Base-by-base conservation (phyloP, 2,329 filamentous ascomycete genomes). In the Claviceps sp. region DNA sequence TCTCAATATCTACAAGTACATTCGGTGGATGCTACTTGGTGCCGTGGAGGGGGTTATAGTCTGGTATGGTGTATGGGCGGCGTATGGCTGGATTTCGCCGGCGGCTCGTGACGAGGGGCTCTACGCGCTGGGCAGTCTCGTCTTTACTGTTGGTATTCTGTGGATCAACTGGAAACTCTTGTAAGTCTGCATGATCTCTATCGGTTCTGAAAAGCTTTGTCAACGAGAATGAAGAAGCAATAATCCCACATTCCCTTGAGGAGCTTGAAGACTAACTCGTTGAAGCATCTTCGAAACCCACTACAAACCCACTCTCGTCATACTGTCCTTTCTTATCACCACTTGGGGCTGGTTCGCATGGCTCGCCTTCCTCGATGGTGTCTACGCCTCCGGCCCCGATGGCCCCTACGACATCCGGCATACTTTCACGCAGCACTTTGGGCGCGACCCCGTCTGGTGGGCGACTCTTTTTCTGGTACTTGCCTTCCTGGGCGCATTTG, bases 91-190 rank as follows among this genome's bases (percentile, higher is more conserved):
- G 66, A 76, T 66, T 64, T 60, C 61, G 2, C 78, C 59, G 36
- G 71, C 55, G 52, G 77, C 79, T 2, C 70, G 74, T 2, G 87
- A 90, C 59, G 77, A 85, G 49, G 79, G 79, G 4, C 70, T 91
- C 17, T 94, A 84, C 65, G 80, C 88, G 0, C 70, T 93, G 45
- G 88, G 88, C 2, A 76, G 82, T 6, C 69, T 94, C 29, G 79
- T 79, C 0, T 95, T 86, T 64, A 81, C 82, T 2, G 74, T 84
- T 3, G 81, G 79, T 46, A 77, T 94, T 11, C 68, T 85, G 29
- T 74, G 88, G 66, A 88, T 89, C 64, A 85, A 83, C 59, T 72
- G 78, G 65, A 93, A 93, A 68, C 74, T 91, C 49, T 82, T 91
- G 75, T 82, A 68, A 70, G 78, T 75, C 5, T 43, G 7, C 26